These are phyloP conservation scores for Dendrostoma leiphaemia DNA, from an alignment of 2,329 filamentous ascomycete genomes.

Conservation along the genomic window DNA sequence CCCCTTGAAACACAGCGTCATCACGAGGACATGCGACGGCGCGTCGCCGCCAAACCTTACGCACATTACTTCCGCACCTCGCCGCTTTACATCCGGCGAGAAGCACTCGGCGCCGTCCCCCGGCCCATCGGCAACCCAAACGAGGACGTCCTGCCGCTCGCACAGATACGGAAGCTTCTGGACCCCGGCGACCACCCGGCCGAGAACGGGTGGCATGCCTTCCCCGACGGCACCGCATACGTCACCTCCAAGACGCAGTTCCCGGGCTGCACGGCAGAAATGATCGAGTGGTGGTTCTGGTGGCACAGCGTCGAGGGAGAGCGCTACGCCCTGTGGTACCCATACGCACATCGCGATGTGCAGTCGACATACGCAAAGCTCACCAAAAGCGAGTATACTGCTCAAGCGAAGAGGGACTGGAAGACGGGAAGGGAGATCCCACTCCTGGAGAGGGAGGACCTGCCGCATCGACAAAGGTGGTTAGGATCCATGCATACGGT, in stretches of 20 bases:
- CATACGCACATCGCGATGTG: conserved; percentile 16
- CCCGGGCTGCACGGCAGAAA: conserved; percentile 12
- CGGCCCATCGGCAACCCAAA: conserved; percentile 9
- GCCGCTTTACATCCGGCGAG: conserved; percentile 14
- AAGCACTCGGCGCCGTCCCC: conserved; percentile 13
- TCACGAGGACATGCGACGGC: conserved; percentile 4
- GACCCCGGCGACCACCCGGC: conserved; percentile 12
- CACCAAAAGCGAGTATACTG: background rate
- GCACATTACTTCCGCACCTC: conserved; percentile 12
- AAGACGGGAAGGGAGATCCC: background rate
- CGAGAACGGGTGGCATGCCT: conserved; percentile 20
- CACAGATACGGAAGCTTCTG: conserved; percentile 10
- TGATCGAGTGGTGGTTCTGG: conserved; percentile 23
- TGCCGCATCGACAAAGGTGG: conserved; percentile 16
- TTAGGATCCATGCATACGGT: conserved; percentile 18
- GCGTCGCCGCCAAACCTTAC: conserved; percentile 16
- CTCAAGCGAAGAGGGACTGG: background rate
- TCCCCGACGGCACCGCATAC: conserved; percentile 18
- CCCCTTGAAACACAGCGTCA: conserved; percentile 12
- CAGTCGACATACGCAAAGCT: conserved; percentile 1
- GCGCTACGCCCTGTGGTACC: conserved; percentile 20
- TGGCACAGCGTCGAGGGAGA: conserved; percentile 21
- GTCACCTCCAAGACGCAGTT: conserved; percentile 20
- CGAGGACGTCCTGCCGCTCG: conserved; percentile 8
- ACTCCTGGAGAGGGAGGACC: conserved; percentile 8